These are phyloP conservation scores for Entomortierella beljakovae DNA, from an alignment of 192 early-diverging fungal species.

Conservation along the genomic window DNA sequence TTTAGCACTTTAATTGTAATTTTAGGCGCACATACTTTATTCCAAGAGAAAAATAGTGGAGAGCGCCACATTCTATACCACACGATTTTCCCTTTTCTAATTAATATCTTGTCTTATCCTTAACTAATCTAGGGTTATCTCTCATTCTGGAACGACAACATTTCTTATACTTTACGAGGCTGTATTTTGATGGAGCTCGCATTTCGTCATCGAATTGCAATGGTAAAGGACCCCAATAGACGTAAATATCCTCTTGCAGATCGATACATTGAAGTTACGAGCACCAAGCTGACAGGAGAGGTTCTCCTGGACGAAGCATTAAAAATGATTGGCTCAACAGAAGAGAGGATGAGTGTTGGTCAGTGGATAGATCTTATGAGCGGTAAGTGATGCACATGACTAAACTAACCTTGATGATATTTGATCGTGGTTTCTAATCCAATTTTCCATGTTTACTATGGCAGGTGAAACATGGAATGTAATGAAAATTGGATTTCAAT, in stretches of 20 bases:
- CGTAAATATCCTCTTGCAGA: slow-evolving; percentile 81
- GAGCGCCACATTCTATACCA: too few species aligned
- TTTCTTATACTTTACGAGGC: slow-evolving; percentile 95
- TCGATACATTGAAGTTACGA: slow-evolving; percentile 86
- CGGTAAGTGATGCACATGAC: slow-evolving; percentile 64
- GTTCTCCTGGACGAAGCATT: slow-evolving; percentile 96
- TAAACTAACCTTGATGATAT: too few species aligned
- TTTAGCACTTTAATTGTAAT: background rate
- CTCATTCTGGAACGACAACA: slow-evolving; percentile 99
- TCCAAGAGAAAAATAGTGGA: too few species aligned
- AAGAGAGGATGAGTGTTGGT: slow-evolving; percentile 81
- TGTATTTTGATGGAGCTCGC: slow-evolving; percentile 98
- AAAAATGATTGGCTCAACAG: slow-evolving; percentile 86
- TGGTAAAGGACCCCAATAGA: slow-evolving; percentile 86
- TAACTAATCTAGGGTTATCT: slow-evolving; percentile 82
- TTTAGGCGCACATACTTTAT: background rate
- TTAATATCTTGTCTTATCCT: background rate
- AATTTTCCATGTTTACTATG: slow-evolving; percentile 8
- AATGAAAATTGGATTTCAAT: slow-evolving; percentile 95
- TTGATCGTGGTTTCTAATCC: background rate
- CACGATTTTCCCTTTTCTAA: background rate
- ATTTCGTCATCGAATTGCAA: slow-evolving; percentile 88
- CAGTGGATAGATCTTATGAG: slow-evolving; percentile 99
- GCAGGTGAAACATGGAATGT: slow-evolving; percentile 99
- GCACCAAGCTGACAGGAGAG: slow-evolving; percentile 89